Base-by-base conservation (phyloP, 805 yeast species). In the Isabelozyma gotoi region DNA sequence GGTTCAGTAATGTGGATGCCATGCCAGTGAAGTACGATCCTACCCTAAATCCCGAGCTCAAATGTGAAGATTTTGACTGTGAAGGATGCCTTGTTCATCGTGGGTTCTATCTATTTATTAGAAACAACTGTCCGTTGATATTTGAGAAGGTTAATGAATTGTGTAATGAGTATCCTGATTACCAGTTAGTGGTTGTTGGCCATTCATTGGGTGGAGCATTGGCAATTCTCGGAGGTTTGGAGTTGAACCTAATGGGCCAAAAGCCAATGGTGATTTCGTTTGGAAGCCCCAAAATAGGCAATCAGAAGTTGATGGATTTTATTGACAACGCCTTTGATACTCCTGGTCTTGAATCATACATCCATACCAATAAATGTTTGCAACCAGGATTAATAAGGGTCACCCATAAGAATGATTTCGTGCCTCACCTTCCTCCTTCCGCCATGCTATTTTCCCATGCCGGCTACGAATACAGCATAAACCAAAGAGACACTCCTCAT, bases 141-240 rank as follows among this genome's bases (percentile, higher is more conserved):
- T 56, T 77, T 29, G 49, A 62, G 7, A 60, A 55, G 6, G 63
- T 82, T 1, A 52, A 62, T 11, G 47, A 51, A 2, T 52, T 74
- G 15, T 57, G 65, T 16, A 45, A 59, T 8, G 53, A 65, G 15
- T 62, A 74, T 52, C 77, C 81, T 0, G 73, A 70, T 18, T 84
- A 81, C 56, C 57, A 68, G 16, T 45, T 85, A 4, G 70, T 77
- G 1, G 71, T 84, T 1, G 67, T 82, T 1, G 95, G 95, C 0
- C 96, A 88, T 61, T 87, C 94, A 0, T 62, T 87, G 34, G 91
- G 90, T 3, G 95, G 84, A 5, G 90, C 91, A 0, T 59, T 84
- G 40, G 84, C 90, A 1, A 62, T 73, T 3, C 62, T 87, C 27
- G 74, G 79, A 7, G 92, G 85, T 0, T 68, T 81, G 17, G 94